Conservation (phyloP, 1,284 basidiomycete species). For the Spongispora temasekensis region DNA sequence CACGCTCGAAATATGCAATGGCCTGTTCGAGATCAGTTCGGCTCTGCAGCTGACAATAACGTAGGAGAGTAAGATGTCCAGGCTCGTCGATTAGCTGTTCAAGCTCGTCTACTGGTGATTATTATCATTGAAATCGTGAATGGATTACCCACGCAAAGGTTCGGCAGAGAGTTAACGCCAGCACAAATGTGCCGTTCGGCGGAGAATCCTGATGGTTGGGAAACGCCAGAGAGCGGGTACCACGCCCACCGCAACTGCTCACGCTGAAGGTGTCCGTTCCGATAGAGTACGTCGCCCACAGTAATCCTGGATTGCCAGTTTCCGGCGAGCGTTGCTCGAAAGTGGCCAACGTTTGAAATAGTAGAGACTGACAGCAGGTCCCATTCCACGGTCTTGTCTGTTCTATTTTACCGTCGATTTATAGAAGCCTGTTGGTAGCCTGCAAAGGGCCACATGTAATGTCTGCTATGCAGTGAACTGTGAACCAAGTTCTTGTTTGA, state of each 20-base stretch:
- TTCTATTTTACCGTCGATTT: too few species aligned
- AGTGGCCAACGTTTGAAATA: too few species aligned
- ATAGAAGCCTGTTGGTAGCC: too few species aligned
- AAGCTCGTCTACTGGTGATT: background rate
- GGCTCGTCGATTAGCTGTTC: background rate
- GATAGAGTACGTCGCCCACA: background rate
- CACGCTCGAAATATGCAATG: background rate
- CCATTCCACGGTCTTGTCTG: too few species aligned
- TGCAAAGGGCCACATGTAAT: too few species aligned
- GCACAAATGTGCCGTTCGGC: background rate
- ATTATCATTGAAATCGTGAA: background rate
- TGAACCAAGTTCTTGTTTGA: slow-evolving; percentile 23
- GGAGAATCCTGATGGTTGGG: background rate
- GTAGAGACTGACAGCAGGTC: too few species aligned
- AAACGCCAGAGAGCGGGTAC: background rate
- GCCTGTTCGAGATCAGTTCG: background rate
- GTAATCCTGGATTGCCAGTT: background rate
- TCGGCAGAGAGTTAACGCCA: background rate
- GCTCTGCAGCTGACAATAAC: background rate
- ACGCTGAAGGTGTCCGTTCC: background rate
- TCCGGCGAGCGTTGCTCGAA: too few species aligned
- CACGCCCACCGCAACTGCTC: background rate
- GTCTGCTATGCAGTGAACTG: too few species aligned
- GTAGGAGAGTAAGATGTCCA: background rate
- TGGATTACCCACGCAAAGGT: background rate